Conservation (phyloP, 768 basidiomycete species). For the Mycena leptocephala region DNA sequence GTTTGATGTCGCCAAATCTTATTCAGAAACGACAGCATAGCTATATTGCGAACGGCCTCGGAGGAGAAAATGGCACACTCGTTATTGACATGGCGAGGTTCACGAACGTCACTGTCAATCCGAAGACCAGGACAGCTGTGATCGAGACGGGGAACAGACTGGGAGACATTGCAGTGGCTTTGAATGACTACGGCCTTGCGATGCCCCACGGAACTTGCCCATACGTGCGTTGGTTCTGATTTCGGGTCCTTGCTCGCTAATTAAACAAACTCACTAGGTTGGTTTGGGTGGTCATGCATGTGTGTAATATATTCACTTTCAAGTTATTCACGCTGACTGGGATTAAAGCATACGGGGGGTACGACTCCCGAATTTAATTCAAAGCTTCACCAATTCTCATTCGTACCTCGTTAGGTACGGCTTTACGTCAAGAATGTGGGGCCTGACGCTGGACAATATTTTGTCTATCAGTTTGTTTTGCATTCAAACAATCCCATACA, state of each 20-base stretch:
- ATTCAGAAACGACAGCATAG: constrained; percentile 50
- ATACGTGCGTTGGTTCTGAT: constrained; percentile 41
- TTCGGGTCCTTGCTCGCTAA: neutral
- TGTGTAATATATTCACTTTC: constrained; percentile 26
- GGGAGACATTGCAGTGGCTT: constrained; percentile 54
- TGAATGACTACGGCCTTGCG: constrained; percentile 55
- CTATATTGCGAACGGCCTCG: constrained; percentile 62
- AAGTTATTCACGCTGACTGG: constrained; percentile 33
- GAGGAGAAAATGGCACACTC: constrained; percentile 57
- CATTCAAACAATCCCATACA: neutral
- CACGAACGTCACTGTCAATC: constrained; percentile 51
- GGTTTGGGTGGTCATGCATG: constrained; percentile 65
- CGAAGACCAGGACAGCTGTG: constrained; percentile 47
- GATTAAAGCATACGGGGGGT: constrained; percentile 49
- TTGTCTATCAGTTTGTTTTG: constrained; percentile 36
- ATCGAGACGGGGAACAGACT: constrained; percentile 58
- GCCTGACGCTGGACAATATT: constrained; percentile 54
- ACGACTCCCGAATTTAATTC: too few relatives aligned
- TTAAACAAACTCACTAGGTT: constrained; percentile 31
- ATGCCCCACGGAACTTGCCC: constrained; percentile 63
- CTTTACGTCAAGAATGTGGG: constrained; percentile 54
- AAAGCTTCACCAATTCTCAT: too few relatives aligned
- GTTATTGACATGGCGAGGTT: constrained; percentile 60
- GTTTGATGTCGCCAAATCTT: neutral
- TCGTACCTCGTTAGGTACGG: too few relatives aligned